Conservation (phyloP, 352 stramenopile genomes). For the Phytophthora tentaculata region DNA sequence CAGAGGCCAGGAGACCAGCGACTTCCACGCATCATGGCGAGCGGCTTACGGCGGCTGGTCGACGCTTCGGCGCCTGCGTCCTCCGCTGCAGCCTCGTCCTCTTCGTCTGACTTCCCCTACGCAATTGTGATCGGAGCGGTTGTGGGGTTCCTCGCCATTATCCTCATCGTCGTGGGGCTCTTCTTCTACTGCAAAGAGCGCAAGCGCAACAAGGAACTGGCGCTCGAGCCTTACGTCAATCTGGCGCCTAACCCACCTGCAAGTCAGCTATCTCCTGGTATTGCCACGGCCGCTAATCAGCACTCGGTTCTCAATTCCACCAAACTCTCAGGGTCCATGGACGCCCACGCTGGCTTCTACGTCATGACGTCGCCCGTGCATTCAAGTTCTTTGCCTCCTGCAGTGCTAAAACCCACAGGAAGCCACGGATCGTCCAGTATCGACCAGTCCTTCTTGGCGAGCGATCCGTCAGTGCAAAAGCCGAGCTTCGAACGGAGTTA, state of each 20-base stretch:
- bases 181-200: slow-evolving; percentile 36
- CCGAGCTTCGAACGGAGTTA: slow-evolving; percentile 16
- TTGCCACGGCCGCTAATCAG: slow-evolving; percentile 28
- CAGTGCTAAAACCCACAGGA: slow-evolving; percentile 20
- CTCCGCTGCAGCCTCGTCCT: neutral
- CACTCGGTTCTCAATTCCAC: slow-evolving; percentile 3
- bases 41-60: slow-evolving; percentile 10
- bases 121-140: slow-evolving; percentile 35
- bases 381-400: slow-evolving; percentile 6
- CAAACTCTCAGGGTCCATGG: slow-evolving; percentile 17
- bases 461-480: slow-evolving; percentile 18
- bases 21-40: slow-evolving; percentile 1
- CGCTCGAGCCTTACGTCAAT: slow-evolving; percentile 42
- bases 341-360: slow-evolving; percentile 33
- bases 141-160: slow-evolving; percentile 36
- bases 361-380: slow-evolving; percentile 42
- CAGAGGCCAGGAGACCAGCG: slow-evolving; percentile 5
- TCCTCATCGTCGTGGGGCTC: slow-evolving; percentile 34
- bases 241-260: slow-evolving; percentile 31
- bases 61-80: neutral
- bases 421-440: slow-evolving; percentile 14
- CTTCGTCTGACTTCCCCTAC: slow-evolving; percentile 33
- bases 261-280: slow-evolving; percentile 33
- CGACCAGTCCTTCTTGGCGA: slow-evolving; percentile 18
- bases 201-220: slow-evolving; percentile 33